Percentiles rank a stretch among this genome's conserved stretches.
These are phyloP conservation scores for Pyrus hybrid DNA, from an alignment of 331 rosid species.

Conservation along the genomic window DNA sequence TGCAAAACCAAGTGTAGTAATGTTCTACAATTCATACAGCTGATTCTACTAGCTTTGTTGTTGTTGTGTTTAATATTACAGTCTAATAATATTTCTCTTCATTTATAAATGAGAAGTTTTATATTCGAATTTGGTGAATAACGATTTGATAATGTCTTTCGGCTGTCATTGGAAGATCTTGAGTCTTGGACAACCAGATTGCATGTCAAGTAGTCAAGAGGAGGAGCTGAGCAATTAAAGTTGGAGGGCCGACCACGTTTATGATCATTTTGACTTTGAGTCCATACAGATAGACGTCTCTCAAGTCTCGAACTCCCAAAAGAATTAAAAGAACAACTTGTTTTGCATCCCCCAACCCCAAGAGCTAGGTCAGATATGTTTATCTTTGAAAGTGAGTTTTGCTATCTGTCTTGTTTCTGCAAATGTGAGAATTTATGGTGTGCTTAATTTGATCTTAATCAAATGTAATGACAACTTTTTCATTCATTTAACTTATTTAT, in stretches of 20 bases:
- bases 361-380: background rate
- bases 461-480: too few species aligned
- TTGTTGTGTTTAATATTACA: too few species aligned
- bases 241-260: constrained; percentile 9
- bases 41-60: too few species aligned
- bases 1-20: too few species aligned
- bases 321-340: background rate
- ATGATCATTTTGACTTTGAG: background rate
- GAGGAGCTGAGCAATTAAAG: background rate
- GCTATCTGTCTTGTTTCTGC: background rate
- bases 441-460: too few species aligned
- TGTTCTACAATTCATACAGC: too few species aligned
- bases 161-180: background rate
- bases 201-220: background rate
- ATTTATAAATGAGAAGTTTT: too few species aligned
- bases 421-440: too few species aligned
- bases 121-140: too few species aligned
- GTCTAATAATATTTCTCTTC: accelerated
- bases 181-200: background rate
- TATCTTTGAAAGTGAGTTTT: background rate
- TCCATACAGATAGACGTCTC: background rate
- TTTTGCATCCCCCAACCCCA: background rate
- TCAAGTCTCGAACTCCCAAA: background rate
- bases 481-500: too few species aligned
- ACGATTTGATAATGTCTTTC: too few species aligned